These are phyloP conservation scores for Scutellaria galericulata DNA, from an alignment of 257 asterid species.

Conservation along the genomic window DNA sequence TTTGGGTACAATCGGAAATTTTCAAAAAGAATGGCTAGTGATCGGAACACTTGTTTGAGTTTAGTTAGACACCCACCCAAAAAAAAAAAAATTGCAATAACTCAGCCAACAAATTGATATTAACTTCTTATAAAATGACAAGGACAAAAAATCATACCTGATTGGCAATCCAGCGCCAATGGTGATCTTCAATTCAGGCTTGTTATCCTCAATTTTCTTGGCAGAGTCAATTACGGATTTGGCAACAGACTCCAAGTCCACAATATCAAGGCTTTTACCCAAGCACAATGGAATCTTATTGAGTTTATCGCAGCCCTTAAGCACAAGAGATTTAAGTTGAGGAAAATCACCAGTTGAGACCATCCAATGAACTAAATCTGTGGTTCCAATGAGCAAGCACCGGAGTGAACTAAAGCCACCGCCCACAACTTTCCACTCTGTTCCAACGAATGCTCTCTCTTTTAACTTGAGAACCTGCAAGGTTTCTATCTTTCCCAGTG, in stretches of 20 bases:
- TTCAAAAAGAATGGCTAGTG: too few species aligned
- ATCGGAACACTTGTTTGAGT: too few species aligned
- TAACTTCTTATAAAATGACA: too few species aligned
- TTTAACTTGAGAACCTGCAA: slow-evolving; percentile 51
- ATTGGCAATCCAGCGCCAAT: slow-evolving; percentile 27
- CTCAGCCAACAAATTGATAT: too few species aligned
- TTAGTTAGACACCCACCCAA: too few species aligned
- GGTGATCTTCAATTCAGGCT: slow-evolving; percentile 30
- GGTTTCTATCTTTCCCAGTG: slow-evolving; percentile 26
- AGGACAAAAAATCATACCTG: too few species aligned
- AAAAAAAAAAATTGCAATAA: too few species aligned
- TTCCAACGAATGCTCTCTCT: slow-evolving; percentile 49
- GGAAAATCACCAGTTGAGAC: slow-evolving; percentile 40
- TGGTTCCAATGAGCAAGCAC: slow-evolving; percentile 35
- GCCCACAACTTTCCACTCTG: slow-evolving; percentile 28
- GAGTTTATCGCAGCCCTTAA: slow-evolving; percentile 40
- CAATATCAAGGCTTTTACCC: slow-evolving; percentile 32
- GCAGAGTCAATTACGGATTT: slow-evolving; percentile 19
- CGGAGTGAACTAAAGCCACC: slow-evolving; percentile 33
- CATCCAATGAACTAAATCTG: slow-evolving; percentile 41
- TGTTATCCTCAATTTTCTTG: neutral
- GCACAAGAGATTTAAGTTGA: slow-evolving; percentile 34
- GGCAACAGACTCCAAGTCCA: slow-evolving; percentile 29
- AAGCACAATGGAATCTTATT: slow-evolving; percentile 34
- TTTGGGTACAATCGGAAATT: too few species aligned